These are phyloP conservation scores for Polysphondylium violaceum DNA, from an alignment of 78 protist species.

Conservation along the genomic window DNA sequence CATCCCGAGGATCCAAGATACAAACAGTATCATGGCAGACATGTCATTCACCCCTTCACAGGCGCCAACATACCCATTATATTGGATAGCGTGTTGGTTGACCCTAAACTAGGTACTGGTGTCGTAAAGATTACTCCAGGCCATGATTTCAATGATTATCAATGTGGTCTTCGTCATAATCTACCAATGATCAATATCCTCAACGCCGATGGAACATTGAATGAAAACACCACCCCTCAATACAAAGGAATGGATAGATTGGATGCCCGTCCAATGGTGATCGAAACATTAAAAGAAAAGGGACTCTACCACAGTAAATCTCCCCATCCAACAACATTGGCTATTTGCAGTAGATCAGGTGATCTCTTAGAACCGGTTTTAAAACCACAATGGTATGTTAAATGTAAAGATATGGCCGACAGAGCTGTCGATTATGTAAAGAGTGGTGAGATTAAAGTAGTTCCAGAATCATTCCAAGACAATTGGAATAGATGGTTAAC, in stretches of 20 bases:
- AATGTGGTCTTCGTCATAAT: conserved; percentile 94
- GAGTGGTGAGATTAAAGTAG: conserved; percentile 77
- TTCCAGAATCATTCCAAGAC: conserved; percentile 76
- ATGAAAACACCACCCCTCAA: conserved; percentile 33
- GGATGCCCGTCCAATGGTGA: conserved; percentile 86
- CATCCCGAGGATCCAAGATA: conserved; percentile 92
- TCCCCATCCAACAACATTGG: conserved; percentile 85
- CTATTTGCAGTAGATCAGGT: conserved; percentile 83
- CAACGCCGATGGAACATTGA: conserved; percentile 90
- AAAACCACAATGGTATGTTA: conserved; percentile 97
- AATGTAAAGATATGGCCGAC: conserved; percentile 75
- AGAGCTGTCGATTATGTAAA: conserved; percentile 69
- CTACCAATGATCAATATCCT: conserved; percentile 89
- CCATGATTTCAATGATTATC: conserved; percentile 99
- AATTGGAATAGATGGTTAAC: conserved; percentile 78
- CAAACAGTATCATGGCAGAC: conserved; percentile 80
- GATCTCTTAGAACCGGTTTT: conserved; percentile 97
- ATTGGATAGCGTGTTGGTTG: conserved; percentile 93
- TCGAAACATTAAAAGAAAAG: conserved; percentile 67
- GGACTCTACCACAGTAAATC: conserved; percentile 59
- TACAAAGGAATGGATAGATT: conserved; percentile 81
- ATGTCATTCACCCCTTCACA: conserved; percentile 88
- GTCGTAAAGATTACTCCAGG: conserved; percentile 92
- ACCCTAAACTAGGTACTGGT: conserved; percentile 95
- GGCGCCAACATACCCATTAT: conserved; percentile 92